Percentiles rank a stretch among this genome's conserved stretches.
Conservation (phyloP, 2,329 filamentous ascomycete genomes). For the Trichoderma arundinaceum region DNA sequence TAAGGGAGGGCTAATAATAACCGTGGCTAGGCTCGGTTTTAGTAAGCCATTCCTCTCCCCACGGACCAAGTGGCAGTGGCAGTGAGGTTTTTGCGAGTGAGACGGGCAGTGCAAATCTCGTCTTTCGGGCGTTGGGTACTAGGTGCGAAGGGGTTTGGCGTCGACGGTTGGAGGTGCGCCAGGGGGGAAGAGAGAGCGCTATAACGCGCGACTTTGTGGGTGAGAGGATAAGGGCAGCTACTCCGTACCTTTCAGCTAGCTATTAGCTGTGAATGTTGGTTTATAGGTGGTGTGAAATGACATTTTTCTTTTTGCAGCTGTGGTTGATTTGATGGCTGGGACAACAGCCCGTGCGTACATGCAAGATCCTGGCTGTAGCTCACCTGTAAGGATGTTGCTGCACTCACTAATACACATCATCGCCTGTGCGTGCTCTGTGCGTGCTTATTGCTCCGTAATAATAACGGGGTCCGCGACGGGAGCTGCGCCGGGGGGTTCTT, state of each 20-base stretch:
- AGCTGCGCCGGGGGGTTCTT: neutral
- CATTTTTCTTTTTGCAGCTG: no score
- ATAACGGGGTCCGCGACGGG: neutral
- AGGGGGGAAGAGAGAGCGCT: no score
- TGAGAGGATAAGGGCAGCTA: no score
- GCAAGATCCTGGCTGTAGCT: no score
- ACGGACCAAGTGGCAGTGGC: slow-evolving; percentile 19
- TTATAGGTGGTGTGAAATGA: no score
- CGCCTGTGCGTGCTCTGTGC: neutral
- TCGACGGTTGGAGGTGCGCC: neutral
- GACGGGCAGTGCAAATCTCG: slow-evolving; percentile 26
- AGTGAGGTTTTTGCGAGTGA: slow-evolving; percentile 1
- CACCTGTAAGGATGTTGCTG: no score
- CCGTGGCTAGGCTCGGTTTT: neutral
- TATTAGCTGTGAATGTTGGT: no score
- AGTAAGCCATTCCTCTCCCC: neutral
- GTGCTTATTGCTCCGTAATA: neutral
- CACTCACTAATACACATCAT: neutral
- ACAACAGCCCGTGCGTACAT: no score
- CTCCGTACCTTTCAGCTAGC: no score
- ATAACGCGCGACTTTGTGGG: no score
- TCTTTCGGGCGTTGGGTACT: neutral
- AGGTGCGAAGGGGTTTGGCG: neutral
- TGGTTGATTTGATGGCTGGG: no score
- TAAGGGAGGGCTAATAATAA: slow-evolving; percentile 16